phyloP scores from a whole-genome alignment of 2,329 filamentous ascomycete species.

The Lomentospora prolificans region DNA sequence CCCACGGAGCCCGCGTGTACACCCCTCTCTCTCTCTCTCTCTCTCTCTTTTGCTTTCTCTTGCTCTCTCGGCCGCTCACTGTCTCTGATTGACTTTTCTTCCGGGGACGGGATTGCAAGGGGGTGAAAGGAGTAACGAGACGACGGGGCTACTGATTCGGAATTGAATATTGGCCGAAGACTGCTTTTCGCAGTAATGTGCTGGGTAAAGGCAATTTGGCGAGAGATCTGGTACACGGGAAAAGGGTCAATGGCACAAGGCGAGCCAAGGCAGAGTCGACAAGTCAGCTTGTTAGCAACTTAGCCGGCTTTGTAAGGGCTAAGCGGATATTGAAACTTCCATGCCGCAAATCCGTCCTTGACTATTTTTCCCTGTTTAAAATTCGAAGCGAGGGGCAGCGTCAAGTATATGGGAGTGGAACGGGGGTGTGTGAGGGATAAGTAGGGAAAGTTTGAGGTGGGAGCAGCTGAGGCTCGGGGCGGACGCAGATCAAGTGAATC shows the following conservation, averaged over 20 bases:
- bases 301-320: slow-evolving; percentile 15
- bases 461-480: slow-evolving; percentile 8
- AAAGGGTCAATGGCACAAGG: slow-evolving; percentile 1
- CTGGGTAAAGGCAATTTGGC: slow-evolving; percentile 4
- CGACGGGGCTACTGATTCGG: slow-evolving; percentile 5
- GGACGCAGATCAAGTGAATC: slow-evolving; percentile 8
- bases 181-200: not conserved
- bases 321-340: slow-evolving; percentile 27
- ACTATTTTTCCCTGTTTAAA: slow-evolving; percentile 15
- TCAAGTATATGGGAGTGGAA: slow-evolving; percentile 18
- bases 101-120: slow-evolving; percentile 2
- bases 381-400: slow-evolving; percentile 16
- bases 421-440: slow-evolving; percentile 7
- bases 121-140: not conserved
- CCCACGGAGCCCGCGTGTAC: not conserved
- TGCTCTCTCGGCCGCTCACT: not conserved
- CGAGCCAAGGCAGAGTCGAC: not conserved
- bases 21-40: not conserved
- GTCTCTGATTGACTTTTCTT: not conserved
- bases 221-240: slow-evolving; percentile 6
- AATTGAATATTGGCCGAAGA: slow-evolving; percentile 4
- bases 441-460: slow-evolving; percentile 8
- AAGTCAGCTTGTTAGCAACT: not conserved
- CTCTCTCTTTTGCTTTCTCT: not conserved
- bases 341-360: slow-evolving; percentile 24